Percentiles rank a stretch among this genome's conserved stretches.
Evolutionary conservation across 306 rosid genomes (phyloP).

Genomic region (Prunus mongolica): DNA sequence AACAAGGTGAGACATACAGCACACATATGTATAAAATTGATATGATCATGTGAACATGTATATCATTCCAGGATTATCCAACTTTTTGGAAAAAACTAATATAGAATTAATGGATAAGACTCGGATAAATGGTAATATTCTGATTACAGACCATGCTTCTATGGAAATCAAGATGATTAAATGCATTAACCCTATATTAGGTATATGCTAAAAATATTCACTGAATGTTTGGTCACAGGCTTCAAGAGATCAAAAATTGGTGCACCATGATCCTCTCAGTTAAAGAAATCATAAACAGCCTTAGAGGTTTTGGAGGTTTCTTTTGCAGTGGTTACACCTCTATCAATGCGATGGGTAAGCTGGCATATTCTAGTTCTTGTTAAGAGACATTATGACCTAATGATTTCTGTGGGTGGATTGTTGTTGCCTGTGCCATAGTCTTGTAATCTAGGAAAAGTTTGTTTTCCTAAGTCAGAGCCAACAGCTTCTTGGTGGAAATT

Average conservation of each 20-base stretch:
- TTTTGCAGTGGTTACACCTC: not conserved
- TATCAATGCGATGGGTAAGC: not conserved
- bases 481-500: not conserved
- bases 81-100: not conserved
- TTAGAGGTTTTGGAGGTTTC: not conserved
- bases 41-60: not conserved
- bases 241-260: not conserved
- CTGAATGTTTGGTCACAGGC: constrained; percentile 2
- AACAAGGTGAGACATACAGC: not conserved
- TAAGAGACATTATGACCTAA: not conserved
- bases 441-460: not conserved
- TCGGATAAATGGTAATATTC: not conserved
- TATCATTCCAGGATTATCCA: not conserved
- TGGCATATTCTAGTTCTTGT: not conserved
- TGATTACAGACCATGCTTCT: not conserved
- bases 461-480: not conserved
- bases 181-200: not conserved
- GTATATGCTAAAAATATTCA: not conserved
- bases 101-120: not conserved
- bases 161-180: not conserved
- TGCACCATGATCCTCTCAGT: not conserved
- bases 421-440: not conserved
- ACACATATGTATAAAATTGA: not conserved
- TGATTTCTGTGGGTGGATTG: not conserved
- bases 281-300: not conserved